phyloP scores from a whole-genome alignment of 1,139 yeast genomes.

The Saccharomyces hybrid region DNA sequence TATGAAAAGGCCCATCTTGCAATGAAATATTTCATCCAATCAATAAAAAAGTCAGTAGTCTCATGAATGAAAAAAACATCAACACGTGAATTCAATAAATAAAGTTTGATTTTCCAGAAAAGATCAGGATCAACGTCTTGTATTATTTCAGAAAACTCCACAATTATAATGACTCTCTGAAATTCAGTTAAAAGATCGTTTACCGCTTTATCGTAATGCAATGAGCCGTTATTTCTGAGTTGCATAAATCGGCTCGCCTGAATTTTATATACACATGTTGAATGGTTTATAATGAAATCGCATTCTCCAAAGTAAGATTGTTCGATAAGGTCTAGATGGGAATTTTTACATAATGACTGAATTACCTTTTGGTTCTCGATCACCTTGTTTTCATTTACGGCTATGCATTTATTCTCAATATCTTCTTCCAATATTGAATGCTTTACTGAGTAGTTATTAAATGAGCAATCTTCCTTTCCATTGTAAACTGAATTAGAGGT shows the following conservation, averaged over 20 bases:
- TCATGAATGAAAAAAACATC: conserved; percentile 9
- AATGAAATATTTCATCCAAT: background rate
- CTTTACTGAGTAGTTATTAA: background rate
- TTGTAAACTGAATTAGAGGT: background rate
- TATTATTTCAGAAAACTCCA: conserved; percentile 12
- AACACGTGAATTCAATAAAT: conserved; percentile 8
- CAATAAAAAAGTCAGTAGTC: background rate
- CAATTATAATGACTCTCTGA: conserved; percentile 11
- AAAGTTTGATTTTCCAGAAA: conserved; percentile 20
- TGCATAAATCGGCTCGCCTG: conserved; percentile 19
- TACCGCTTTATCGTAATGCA: conserved; percentile 10
- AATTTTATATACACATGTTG: conserved; percentile 14
- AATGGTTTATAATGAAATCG: conserved; percentile 15
- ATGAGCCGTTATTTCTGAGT: conserved; percentile 1
- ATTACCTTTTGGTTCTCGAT: conserved; percentile 9
- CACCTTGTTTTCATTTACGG: conserved; percentile 13
- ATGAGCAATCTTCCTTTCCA: background rate
- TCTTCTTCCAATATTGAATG: background rate
- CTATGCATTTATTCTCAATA: conserved; percentile 3
- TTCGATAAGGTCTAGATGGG: conserved; percentile 10
- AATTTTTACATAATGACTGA: conserved; percentile 4
- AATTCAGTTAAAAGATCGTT: conserved; percentile 10
- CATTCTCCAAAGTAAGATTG: conserved; percentile 7
- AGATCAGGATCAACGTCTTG: conserved; percentile 15
- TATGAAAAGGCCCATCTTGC: background rate